Conservation (phyloP, 768 basidiomycete genomes). For the Gloeopeniophorella convolvens region DNA sequence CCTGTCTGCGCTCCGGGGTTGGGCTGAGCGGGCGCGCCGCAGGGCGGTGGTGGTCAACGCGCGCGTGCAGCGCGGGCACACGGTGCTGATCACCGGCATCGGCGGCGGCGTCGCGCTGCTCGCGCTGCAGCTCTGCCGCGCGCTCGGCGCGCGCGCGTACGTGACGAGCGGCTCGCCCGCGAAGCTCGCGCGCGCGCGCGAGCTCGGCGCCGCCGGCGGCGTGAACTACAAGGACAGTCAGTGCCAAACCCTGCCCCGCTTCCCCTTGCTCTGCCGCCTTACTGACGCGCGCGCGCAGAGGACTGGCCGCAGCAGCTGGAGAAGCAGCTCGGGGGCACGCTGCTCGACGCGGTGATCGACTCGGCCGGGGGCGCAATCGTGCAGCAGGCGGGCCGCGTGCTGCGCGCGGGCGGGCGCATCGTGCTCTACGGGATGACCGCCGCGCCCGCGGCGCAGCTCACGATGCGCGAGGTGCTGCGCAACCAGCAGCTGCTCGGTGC, state of each 20-base stretch:
- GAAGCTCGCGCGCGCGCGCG: conserved; percentile 62
- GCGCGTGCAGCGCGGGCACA: conserved; percentile 53
- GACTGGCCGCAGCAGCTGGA: conserved; percentile 33
- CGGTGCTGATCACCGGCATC: conserved; percentile 74
- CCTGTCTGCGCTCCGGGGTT: not conserved
- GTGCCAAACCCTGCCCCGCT: conserved; percentile 17
- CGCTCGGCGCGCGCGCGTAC: conserved; percentile 72
- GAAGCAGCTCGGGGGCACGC: conserved; percentile 24
- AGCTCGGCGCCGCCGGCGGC: conserved; percentile 72
- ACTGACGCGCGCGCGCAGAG: conserved; percentile 13
- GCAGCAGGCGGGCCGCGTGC: conserved; percentile 28
- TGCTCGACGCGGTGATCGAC: conserved; percentile 39
- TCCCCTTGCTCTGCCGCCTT: not conserved
- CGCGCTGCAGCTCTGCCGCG: conserved; percentile 69
- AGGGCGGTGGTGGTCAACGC: conserved; percentile 68
- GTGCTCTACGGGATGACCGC: conserved; percentile 46
- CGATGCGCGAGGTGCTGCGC: conserved; percentile 73
- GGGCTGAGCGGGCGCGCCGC: not conserved
- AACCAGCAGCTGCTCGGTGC: conserved; percentile 69
- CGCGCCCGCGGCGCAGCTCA: conserved; percentile 50
- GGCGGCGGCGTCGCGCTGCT: conserved; percentile 81
- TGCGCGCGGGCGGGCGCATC: conserved; percentile 33
- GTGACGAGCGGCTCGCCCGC: conserved; percentile 67
- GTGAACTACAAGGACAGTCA: conserved; percentile 63
- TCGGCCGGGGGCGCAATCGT: conserved; percentile 40